Evolutionary conservation across 1,284 basidiomycete species (phyloP).

Genomic region (Ganoderma lingzhi): DNA sequence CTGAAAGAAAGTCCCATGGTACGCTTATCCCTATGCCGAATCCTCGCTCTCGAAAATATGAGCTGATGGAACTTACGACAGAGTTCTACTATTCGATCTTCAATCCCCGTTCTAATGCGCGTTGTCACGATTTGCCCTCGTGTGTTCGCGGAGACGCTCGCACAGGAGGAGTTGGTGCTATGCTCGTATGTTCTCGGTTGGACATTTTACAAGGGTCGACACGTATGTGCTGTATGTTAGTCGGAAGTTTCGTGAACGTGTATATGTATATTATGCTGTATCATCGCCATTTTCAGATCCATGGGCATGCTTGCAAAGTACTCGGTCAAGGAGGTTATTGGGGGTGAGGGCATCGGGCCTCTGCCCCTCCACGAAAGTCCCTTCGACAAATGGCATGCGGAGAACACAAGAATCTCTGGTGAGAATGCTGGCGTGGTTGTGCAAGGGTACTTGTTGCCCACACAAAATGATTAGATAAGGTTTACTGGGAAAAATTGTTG

Average conservation of each 20-base stretch:
- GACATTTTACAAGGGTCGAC: not conserved
- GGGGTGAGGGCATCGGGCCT: not conserved
- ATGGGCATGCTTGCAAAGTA: not conserved
- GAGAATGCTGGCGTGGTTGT: too few species aligned
- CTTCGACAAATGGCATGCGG: too few species aligned
- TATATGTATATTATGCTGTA: slow-evolving; percentile 16
- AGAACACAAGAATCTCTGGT: too few species aligned
- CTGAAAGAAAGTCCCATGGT: not conserved
- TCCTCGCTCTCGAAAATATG: not conserved
- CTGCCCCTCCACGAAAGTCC: too few species aligned
- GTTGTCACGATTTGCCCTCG: not conserved
- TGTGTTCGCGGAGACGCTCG: not conserved
- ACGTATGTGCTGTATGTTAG: slow-evolving; percentile 14
- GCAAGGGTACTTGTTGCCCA: too few species aligned
- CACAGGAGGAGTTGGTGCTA: not conserved
- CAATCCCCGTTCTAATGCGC: not conserved
- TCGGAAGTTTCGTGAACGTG: slow-evolving; percentile 15
- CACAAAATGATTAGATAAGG: too few species aligned
- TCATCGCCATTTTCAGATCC: not conserved
- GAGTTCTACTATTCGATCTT: not conserved
- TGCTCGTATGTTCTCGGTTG: slow-evolving; percentile 2
- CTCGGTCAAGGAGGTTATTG: not conserved
- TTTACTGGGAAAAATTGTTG: too few species aligned
- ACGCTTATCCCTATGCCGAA: not conserved
- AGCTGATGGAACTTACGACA: not conserved